phyloP scores from a whole-genome alignment of 129 eudicot genomes.

The Scalesia atractyloides region DNA sequence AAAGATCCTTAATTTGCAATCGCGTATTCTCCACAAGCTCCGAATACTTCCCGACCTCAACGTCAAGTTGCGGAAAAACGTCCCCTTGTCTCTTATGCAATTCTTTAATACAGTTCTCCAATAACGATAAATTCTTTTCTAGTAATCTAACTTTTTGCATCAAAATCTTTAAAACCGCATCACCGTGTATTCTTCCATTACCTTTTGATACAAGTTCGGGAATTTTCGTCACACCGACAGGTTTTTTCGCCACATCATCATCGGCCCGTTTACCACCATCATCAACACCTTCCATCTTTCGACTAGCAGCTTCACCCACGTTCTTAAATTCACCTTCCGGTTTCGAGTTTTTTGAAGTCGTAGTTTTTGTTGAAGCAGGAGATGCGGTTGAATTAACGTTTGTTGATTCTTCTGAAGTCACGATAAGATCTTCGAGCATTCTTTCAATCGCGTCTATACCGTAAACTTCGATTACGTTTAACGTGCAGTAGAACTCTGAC shows the following conservation, averaged over 20 bases:
- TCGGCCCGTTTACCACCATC: conserved; percentile 51
- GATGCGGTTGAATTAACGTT: conserved; percentile 44
- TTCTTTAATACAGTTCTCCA: conserved; percentile 80
- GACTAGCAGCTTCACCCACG: conserved; percentile 36
- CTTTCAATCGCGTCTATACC: conserved; percentile 93
- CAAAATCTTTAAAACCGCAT: conserved; percentile 79
- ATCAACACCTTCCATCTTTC: conserved; percentile 47
- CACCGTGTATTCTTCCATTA: conserved; percentile 76
- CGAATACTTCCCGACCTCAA: conserved; percentile 53
- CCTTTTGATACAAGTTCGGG: conserved; percentile 59
- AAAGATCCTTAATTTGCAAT: conserved; percentile 58
- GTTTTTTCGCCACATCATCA: conserved; percentile 42
- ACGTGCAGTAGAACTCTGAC: conserved; percentile 83
- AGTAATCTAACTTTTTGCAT: conserved; percentile 85
- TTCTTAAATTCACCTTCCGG: conserved; percentile 29
- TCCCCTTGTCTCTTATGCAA: conserved; percentile 65
- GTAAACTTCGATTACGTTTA: conserved; percentile 79
- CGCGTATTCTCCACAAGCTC: conserved; percentile 55
- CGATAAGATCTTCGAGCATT: conserved; percentile 96
- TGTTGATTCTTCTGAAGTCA: conserved; percentile 55
- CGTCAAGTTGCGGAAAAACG: conserved; percentile 65
- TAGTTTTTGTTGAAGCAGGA: conserved; percentile 35
- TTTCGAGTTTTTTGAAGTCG: conserved; percentile 39
- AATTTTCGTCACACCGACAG: conserved; percentile 34
- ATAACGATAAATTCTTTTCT: conserved; percentile 64